Base-by-base conservation (phyloP, 331 rosid genomes). In the Cydonia oblonga region DNA sequence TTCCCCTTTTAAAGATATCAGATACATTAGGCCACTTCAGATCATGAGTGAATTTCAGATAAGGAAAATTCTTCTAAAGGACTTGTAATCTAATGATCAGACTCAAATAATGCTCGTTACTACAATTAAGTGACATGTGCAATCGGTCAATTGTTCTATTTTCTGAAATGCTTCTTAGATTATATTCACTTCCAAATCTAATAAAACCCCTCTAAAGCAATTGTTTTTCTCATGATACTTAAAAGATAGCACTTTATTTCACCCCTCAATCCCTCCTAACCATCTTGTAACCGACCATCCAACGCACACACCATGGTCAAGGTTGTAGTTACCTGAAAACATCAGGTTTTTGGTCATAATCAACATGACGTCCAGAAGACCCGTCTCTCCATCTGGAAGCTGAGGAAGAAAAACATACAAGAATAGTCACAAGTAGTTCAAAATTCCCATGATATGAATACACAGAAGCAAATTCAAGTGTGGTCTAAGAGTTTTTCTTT, bases 301-400 rank as follows among this genome's bases (percentile, higher is more conserved):
- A 66, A 33, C 35, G 33, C 54, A 58, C 49, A 52, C 30, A 49
- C 28, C 20, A 44, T 38, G 33, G 9, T 32, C 33, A 70, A 58
- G 59, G 58, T 33, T 73, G 28, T 61, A 71, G 8, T 52, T 63
- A 75, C 84, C 84, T 80, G 69, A 80, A 80, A 70, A 80, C 76
- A 51, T 80, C 84, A n/a, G 84, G 84, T 52, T 80, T 80, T 80
- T 80, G 84, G 69, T 80, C 84, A 75, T 80, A 80, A 64, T 58
- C 80, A 60, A 80, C 84, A 70, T 80, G 84, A 40, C 74, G 77
- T 44, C 84, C 84, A 46, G 84, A 78, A 20, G 81, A 70, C 29
- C 66, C 57, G 24, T 80, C 84, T 32, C 42, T 75, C 84, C 84
- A 80, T 58, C 58, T 80, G 52, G 84, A 80, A 44, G 84, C 84